Evolutionary conservation across 23 red algal genomes (phyloP), one percentile per base, ranked within the genome.

Genomic region (Rhodosorus marinus): DNA sequence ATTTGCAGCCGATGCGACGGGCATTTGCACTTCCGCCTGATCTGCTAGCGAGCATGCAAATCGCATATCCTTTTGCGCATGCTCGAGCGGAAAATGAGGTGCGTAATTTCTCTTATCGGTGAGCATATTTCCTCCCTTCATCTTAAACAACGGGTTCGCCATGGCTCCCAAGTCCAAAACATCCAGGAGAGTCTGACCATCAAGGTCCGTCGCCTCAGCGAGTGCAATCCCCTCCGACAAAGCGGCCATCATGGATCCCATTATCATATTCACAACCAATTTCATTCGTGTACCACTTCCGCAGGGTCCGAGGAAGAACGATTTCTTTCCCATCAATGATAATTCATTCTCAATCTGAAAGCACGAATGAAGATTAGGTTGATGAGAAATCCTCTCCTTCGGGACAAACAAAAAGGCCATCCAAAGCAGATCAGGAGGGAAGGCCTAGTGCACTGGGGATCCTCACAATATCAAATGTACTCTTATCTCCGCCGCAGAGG

Each of bases 41-140:
- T 92, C 72, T 31, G 53, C 82, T 33, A 92, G 60, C 40, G 34
- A 26, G 43, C 73, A 60, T 33, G 82, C 72, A 41, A 92, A 92
- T 20, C 82, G 82, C 2, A 92, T 36, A 30, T 92, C 82, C 59
- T 92, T 92, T 58, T 79, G 72, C 8, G 63, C 62, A 60, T 92
- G 82, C 49, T 92, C 72, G 5, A 92, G 66, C 2, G 82, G 72
- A 51, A 92, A 92, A 56, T 92, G 71, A n/a, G 66, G 48, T 23
- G 60, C 66, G 57, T 92, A 92, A 26, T 61, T 59, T 45, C 57
- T 60, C 8, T 35, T 54, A 11, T 54, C 58, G 6, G 41, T 14
- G 31, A 57, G 61, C 82, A 92, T 92, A 36, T 92, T 92, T 4
- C 72, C 72, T 9, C 72, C 70, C 59, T 92, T 92, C n/a, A 78